A percentile compares a stretch with the other conserved stretches of the same genome.
phyloP scores from a whole-genome alignment of 2,329 filamentous ascomycete species.

The Allantophomopsis lycopodina region DNA sequence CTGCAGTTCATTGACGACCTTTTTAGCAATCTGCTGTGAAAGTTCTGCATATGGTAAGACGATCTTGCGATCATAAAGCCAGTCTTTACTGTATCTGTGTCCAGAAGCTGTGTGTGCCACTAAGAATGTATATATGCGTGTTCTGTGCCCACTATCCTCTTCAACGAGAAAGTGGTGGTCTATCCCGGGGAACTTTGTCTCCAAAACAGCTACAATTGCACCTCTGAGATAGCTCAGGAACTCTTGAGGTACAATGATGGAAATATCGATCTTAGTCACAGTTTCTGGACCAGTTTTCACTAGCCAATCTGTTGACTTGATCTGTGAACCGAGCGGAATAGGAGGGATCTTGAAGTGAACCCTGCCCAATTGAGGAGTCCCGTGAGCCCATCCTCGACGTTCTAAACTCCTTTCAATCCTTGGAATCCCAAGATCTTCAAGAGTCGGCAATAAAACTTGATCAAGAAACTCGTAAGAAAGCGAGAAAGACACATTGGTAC shows the following conservation, averaged over 20 bases:
- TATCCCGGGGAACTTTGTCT: slow-evolving; percentile 25
- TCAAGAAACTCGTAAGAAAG: slow-evolving; percentile 48
- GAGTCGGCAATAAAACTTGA: slow-evolving; percentile 41
- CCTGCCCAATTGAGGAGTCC: slow-evolving; percentile 11
- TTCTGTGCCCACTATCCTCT: slow-evolving; percentile 35
- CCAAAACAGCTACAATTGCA: slow-evolving; percentile 25
- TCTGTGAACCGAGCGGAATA: slow-evolving; percentile 20
- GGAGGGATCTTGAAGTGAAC: slow-evolving; percentile 31
- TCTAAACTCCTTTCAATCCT: slow-evolving; percentile 28
- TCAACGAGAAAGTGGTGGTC: slow-evolving; percentile 29
- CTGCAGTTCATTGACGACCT: slow-evolving; percentile 30
- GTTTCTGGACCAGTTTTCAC: slow-evolving; percentile 10
- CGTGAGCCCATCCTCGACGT: slow-evolving; percentile 32
- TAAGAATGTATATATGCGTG: slow-evolving; percentile 40
- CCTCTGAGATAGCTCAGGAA: slow-evolving; percentile 27
- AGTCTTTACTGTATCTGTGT: slow-evolving; percentile 35
- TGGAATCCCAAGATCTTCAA: slow-evolving; percentile 35
- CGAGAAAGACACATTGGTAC: slow-evolving; percentile 44
- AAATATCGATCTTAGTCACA: slow-evolving; percentile 33
- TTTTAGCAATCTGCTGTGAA: slow-evolving; percentile 25
- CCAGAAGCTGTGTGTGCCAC: slow-evolving; percentile 35
- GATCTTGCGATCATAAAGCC: slow-evolving; percentile 25
- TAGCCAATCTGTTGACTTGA: slow-evolving; percentile 21
- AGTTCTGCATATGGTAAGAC: slow-evolving; percentile 15
- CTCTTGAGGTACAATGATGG: slow-evolving; percentile 32